Base-by-base conservation (phyloP, 148 eudicot genomes). In the Silene latifolia region DNA sequence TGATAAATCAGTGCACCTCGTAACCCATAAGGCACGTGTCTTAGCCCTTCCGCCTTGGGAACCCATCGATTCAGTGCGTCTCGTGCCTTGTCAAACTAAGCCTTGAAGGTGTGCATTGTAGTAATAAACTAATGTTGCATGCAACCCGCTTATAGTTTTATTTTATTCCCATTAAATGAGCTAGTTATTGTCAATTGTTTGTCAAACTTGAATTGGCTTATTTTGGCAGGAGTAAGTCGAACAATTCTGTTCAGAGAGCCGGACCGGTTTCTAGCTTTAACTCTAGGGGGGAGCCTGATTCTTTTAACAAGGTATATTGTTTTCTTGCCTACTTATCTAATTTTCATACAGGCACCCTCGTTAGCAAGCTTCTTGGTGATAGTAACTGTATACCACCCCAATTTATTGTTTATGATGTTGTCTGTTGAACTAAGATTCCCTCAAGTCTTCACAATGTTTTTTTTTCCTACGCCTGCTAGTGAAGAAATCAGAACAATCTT, bases 301-400 rank as follows among this genome's bases (percentile, higher is more conserved):
- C 91, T 48, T 96, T 96, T 88, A 91, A 92, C 82, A 87, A 85
- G 97, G 99, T 96, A 86, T 72, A 76, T 59, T 20, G 12, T 32
- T 21, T 68, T 29, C 47, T 51, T 76, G 56, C 61, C 44, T 75
- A 0, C 23, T 8, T 35, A 17, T 72, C 27, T 65, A 7, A 5
- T 59, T 39, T 68, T 67, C 69, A 48, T 8, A 47, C n/a, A 35
- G 13, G 11, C 61, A 35, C 70, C n/a, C 20, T 68, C 53, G 12
- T 61, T 60, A 76, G 39, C 47, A 59, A 44, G 47, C 20, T 17
- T 56, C 62, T 51, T 70, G 60, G 66, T 21, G 57, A 47, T 15
- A 21, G 20, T 68, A 21, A 8, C 13, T 66, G 19, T 35, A 32
- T 21, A 71, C 66, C 70, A 4, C 44, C 48, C 12, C 42, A 25